Evolutionary conservation across 2,329 filamentous ascomycete species (phyloP), one percentile per base, ranked within the genome.

Genomic region (Aspergillus arachidicola): DNA sequence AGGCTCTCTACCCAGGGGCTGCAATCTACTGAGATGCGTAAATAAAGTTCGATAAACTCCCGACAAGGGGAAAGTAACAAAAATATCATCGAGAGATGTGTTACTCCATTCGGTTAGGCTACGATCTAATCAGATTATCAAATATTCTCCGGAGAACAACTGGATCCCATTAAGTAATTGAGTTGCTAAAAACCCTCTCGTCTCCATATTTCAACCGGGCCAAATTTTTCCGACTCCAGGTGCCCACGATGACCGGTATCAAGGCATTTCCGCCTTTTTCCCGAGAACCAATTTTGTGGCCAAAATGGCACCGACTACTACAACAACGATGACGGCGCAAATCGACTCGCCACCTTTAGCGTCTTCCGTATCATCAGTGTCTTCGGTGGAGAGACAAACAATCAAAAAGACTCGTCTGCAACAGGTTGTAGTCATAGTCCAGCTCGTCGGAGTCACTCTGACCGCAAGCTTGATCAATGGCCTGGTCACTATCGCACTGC

Each of bases 401-500:
- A 46, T 46, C 43, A 46, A 46, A 7, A 21, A 23, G 19, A 26
- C 56, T 11, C 61, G 30, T 30, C 14, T 67, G 10, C 62, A 65
- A 48, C 59, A 63, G 57, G 48, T 63, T n/a, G 26, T 68, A 1
- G 64, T 62, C 10, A 61, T 65, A 23, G 58, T 50, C 12, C 67
- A 69, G 54, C 64, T 69, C 9, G 59, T 61, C 30, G 65, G 58
- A 1, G 68, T 73, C 28, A 73, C 68, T 34, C 70, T 75, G 21
- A 69, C 72, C 0, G 65, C 68, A 38, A 68, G 68, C n/a, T 61
- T 75, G 30, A 68, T 71, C 48, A 79, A 77, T 62, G 81, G 81
- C 2, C 58, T 81, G 58, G 76, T 82, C 34, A 79, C 77, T 1
- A 76, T 83, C 28, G 79, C 76, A 3, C 71, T 82, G 6, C 81